Base-by-base conservation (phyloP, 1,284 basidiomycete species). In the Farysia itapuensis region DNA sequence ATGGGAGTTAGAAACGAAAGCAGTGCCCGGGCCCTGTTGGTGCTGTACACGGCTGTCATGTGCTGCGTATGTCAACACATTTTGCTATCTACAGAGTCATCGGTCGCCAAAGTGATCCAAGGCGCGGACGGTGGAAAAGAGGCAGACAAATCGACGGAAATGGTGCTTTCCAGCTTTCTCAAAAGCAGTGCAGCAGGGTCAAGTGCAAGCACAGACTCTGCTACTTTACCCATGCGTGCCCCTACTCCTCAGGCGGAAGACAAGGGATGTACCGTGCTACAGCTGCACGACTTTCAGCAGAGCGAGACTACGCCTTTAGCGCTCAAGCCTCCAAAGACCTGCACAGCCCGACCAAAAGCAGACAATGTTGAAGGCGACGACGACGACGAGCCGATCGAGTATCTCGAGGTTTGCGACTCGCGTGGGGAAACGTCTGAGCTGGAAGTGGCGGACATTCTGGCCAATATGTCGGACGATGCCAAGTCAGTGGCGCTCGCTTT, bases 21-120 rank as follows among this genome's bases (percentile, higher is more conserved):
- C 9, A 43, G 43, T 6, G 61, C 64, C 30, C 63, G 68, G 32
- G 50, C 56, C 20, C 35, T 71, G 31, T 35, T 69, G 38, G 26
- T 61, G 16, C 37, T 71, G 18, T 67, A 61, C 15, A 40, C 60
- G 25, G 46, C 69, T 11, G 50, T 65, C 4, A 64, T 71, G 66
- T 60, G 60, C 42, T 49, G 67, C 22, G 32, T 69, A 20, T 65
- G 65, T 28, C 61, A 69, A 29, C 56, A 49, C 11, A 37, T 69
- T 29, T 39, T 71, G 11, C 43, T 71, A 20, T n/a, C n/a, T n/a
- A n/a, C n/a, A n/a, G n/a, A n/a, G n/a, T n/a, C n/a, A n/a, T 37
- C 57, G 23, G 69, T 69, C 39, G 49, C 63, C 22, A 40, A 42
- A 6, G 53, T 50, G 11, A 52, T 64, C 5, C 69, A 57, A 53